Percentiles rank a stretch among this genome's conserved stretches.
Evolutionary conservation across 108 stramenopile genomes (phyloP).

Genomic region (Conticribra weissflogii): DNA sequence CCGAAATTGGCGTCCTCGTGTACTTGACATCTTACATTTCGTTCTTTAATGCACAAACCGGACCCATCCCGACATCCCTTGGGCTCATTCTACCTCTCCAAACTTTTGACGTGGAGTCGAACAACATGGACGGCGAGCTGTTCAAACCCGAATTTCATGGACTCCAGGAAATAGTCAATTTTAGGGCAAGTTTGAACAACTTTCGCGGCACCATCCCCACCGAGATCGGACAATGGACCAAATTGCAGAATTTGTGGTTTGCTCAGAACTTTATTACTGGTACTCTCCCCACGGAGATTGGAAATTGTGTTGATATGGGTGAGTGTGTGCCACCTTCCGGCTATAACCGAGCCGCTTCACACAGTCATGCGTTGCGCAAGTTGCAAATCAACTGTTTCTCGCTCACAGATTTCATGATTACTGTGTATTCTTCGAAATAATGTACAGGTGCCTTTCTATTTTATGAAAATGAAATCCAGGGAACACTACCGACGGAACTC

Average conservation of each 20-base stretch:
- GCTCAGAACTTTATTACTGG: constrained; percentile 58
- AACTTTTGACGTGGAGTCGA: constrained; percentile 51
- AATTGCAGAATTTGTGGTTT: constrained; percentile 58
- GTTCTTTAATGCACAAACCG: constrained; percentile 43
- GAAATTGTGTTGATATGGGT: constrained; percentile 45
- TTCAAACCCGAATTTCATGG: constrained; percentile 49
- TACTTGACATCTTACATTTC: constrained; percentile 49
- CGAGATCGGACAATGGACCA: constrained; percentile 68
- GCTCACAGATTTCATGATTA: neutral
- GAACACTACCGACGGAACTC: constrained; percentile 68
- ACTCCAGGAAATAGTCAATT: constrained; percentile 38
- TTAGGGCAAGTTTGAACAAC: constrained; percentile 56
- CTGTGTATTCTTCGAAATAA: neutral
- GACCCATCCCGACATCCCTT: constrained; percentile 42
- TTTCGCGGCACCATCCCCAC: constrained; percentile 69
- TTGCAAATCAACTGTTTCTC: neutral
- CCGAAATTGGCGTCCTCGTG: constrained; percentile 56
- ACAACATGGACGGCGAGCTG: constrained; percentile 47
- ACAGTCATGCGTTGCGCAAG: neutral
- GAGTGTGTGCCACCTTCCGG: constrained; percentile 2
- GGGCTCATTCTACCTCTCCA: constrained; percentile 39
- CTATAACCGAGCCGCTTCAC: neutral
- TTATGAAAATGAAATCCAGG: constrained; percentile 50
- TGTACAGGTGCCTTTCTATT: constrained; percentile 42
- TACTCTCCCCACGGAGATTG: constrained; percentile 59